Evolutionary conservation across 1,139 yeast genomes (phyloP).

Genomic region (Pichia inconspicua): DNA sequence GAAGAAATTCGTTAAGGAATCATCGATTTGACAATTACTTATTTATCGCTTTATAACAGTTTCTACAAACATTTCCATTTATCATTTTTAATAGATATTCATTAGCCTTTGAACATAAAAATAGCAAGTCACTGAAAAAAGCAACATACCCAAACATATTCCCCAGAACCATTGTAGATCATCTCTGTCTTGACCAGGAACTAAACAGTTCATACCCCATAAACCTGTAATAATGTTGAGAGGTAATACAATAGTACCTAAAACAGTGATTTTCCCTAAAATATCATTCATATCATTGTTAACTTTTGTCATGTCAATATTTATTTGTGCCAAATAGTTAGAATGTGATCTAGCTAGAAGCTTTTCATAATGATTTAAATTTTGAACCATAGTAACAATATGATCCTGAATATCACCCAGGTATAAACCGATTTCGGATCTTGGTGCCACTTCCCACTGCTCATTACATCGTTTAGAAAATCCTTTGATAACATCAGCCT

Average conservation of each 20-base stretch:
- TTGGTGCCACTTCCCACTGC: conserved; percentile 67
- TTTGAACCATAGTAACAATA: conserved; percentile 91
- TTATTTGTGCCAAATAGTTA: conserved; percentile 90
- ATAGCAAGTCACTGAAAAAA: conserved; percentile 38
- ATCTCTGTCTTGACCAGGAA: conserved; percentile 78
- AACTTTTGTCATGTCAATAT: conserved; percentile 95
- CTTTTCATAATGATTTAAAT: conserved; percentile 89
- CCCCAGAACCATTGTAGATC: conserved; percentile 76
- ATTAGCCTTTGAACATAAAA: conserved; percentile 35
- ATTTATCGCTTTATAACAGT: neutral
- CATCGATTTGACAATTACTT: neutral
- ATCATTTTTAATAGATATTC: conserved; percentile 19
- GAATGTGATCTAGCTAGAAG: conserved; percentile 88
- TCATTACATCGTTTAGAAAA: conserved; percentile 88
- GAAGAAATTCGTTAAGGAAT: conserved; percentile 21
- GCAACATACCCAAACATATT: conserved; percentile 36
- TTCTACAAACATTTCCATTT: too few relatives aligned
- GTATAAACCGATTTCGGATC: conserved; percentile 80
- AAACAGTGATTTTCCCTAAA: conserved; percentile 81
- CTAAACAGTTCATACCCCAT: conserved; percentile 98
- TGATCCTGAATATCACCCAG: conserved; percentile 93
- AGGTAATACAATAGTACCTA: conserved; percentile 93
- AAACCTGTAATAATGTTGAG: conserved; percentile 90
- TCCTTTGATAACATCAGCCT: conserved; percentile 94
- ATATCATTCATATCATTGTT: conserved; percentile 96